Evolutionary conservation across 2,329 filamentous ascomycete species (phyloP).

Genomic region (Trematosphaeria pertusa): DNA sequence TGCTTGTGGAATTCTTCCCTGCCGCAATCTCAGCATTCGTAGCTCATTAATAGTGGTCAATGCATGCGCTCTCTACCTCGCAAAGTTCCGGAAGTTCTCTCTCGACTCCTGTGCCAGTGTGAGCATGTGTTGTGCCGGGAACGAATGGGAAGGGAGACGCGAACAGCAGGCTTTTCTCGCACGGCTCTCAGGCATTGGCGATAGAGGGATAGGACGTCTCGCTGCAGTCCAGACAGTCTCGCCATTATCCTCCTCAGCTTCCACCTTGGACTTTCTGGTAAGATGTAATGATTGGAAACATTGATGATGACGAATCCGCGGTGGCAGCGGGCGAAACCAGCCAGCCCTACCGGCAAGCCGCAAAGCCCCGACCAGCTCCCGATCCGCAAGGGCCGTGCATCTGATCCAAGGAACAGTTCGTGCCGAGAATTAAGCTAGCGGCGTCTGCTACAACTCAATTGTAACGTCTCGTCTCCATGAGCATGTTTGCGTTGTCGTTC

Average conservation of each 20-base stretch:
- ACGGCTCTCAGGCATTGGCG: slow-evolving; percentile 83
- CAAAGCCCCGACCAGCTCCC: slow-evolving; percentile 5
- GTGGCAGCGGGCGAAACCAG: not conserved
- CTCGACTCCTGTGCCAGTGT: slow-evolving; percentile 58
- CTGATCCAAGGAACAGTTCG: not conserved
- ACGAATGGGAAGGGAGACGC: slow-evolving; percentile 25
- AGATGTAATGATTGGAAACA: not conserved
- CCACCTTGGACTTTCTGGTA: not conserved
- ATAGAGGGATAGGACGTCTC: slow-evolving; percentile 85
- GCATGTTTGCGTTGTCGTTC: not conserved
- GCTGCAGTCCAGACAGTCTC: slow-evolving; percentile 85
- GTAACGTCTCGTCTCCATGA: slow-evolving; percentile 8
- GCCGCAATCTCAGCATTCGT: slow-evolving; percentile 13
- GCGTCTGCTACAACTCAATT: slow-evolving; percentile 15
- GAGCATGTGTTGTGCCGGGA: slow-evolving; percentile 43
- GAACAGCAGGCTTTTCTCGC: slow-evolving; percentile 78
- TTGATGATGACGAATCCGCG: not conserved
- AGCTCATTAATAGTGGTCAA: too few relatives aligned
- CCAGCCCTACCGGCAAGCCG: not conserved
- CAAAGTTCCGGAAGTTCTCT: slow-evolving; percentile 68
- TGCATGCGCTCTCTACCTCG: too few relatives aligned
- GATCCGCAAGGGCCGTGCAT: slow-evolving; percentile 9
- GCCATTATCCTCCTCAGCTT: slow-evolving; percentile 33
- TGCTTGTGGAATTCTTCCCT: slow-evolving; percentile 81
- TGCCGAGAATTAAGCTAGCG: slow-evolving; percentile 16